Base-by-base conservation (phyloP, 345 rosid genomes). In the Camelina laxa region DNA sequence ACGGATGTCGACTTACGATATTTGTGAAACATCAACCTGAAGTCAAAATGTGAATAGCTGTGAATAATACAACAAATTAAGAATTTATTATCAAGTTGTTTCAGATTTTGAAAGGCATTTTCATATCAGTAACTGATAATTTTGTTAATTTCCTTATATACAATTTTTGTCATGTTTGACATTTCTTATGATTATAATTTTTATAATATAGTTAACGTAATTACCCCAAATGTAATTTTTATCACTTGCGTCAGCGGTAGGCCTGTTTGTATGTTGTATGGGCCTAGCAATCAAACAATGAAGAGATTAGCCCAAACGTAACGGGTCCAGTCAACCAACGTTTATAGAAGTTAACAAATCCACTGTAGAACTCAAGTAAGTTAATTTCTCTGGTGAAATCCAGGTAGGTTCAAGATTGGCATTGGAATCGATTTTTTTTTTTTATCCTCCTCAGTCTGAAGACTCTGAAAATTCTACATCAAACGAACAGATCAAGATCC, bases 391-490 rank as follows among this genome's bases (percentile, higher is more conserved):
- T 38, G 1, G n/a, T 11, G 53, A 54, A 55, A 55, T 68, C 53
- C 30, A 17, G 63, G 53, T 69, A 17, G 63, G 53, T 69, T 42
- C 73, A 0, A 41, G 0, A 55, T 44, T 9, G 65, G 65, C 74
- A 30, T 65, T 21, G 56, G 65, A 57, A 42, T 27, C 10, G 2
- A 0, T 21, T 55, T 41, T 30, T 38, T 21, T 67, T 20, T 27
- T 27, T n/a, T n/a, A n/a, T n/a, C 30, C 30, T 27, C 30, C 30
- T 27, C 30, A 27, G 30, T 27, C 30, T 27, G 5, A 27, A 27
- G 30, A 27, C 30, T 27, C 30, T 27, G 30, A 27, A 27, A 27
- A 27, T 27, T 27, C 30, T 27, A 27, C 30, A 27, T 27, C 30
- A 27, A 27, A 27, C 4, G 30, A 27, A 27, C 24, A 49, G 56